Percentiles rank a stretch among this genome's conserved stretches.
phyloP scores from a whole-genome alignment of 805 yeast genomes.

The Hanseniaspora thailandica region DNA sequence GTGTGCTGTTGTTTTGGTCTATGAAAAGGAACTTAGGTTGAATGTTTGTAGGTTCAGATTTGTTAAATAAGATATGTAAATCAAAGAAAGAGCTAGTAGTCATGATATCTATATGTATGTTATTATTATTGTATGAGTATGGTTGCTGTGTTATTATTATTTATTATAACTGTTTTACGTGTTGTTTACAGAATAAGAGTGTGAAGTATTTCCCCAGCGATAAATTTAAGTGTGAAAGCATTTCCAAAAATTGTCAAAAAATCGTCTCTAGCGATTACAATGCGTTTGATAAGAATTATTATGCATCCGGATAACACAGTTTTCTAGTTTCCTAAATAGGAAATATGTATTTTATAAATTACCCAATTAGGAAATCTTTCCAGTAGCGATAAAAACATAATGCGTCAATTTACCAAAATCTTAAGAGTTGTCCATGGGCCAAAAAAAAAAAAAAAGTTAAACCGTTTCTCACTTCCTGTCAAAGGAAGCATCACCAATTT shows the following conservation, averaged over 20 bases:
- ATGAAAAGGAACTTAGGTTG: conserved; percentile 8
- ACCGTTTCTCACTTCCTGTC: no score
- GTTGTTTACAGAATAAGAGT: no score
- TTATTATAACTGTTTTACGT: no score
- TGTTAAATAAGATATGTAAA: conserved; percentile 1
- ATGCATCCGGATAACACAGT: neutral
- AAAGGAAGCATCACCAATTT: no score
- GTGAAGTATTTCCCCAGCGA: no score
- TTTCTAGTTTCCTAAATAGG: neutral
- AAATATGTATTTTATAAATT: neutral
- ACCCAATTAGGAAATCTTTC: neutral
- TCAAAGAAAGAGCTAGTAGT: conserved; percentile 2
- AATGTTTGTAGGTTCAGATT: conserved; percentile 2
- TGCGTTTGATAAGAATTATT: neutral
- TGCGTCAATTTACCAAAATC: no score
- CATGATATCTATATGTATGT: neutral
- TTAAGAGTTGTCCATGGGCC: no score
- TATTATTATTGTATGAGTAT: no score
- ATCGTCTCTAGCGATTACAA: neutral
- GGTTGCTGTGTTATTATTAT: no score
- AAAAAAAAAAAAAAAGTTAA: neutral
- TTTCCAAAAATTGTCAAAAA: no score
- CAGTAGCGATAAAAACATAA: no score
- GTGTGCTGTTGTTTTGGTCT: conserved; percentile 4
- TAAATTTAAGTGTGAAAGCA: neutral